phyloP scores from a whole-genome alignment of 1,139 yeast species.

The Zygosaccharomyces pseudobailii region DNA sequence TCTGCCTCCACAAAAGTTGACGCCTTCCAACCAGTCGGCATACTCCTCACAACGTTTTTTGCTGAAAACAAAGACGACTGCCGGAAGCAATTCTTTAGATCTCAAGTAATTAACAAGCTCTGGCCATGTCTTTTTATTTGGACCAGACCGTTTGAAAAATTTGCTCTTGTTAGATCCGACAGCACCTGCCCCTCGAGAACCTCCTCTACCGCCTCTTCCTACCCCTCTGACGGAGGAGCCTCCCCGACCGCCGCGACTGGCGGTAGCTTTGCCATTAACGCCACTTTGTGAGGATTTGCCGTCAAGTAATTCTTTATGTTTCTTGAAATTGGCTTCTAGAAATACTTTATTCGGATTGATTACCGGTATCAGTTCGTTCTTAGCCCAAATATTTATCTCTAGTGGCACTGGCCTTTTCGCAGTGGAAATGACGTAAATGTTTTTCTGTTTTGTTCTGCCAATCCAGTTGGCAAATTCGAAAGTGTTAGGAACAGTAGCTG shows the following conservation, averaged over 20 bases:
- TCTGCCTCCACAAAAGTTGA: slow-evolving; percentile 74
- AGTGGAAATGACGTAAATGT: slow-evolving; percentile 91
- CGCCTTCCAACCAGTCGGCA: slow-evolving; percentile 69
- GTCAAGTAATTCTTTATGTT: slow-evolving; percentile 53
- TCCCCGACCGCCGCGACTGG: slow-evolving; percentile 33
- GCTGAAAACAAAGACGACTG: slow-evolving; percentile 88
- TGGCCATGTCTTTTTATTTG: slow-evolving; percentile 75
- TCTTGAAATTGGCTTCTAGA: slow-evolving; percentile 56
- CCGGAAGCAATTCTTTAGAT: slow-evolving; percentile 70
- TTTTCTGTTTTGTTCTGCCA: slow-evolving; percentile 92
- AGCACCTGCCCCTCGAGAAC: slow-evolving; percentile 39
- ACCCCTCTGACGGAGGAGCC: slow-evolving; percentile 25
- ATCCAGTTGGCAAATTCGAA: slow-evolving; percentile 98
- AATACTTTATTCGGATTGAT: slow-evolving; percentile 72
- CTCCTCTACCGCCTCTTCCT: slow-evolving; percentile 35
- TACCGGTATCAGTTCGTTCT: slow-evolving; percentile 60
- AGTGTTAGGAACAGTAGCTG: slow-evolving; percentile 97
- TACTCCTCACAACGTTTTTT: slow-evolving; percentile 91
- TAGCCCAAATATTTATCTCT: slow-evolving; percentile 82
- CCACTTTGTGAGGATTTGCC: slow-evolving; percentile 35
- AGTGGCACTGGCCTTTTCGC: slow-evolving; percentile 95
- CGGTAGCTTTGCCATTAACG: slow-evolving; percentile 13
- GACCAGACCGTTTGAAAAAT: slow-evolving; percentile 55
- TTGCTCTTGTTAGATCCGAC: slow-evolving; percentile 35
- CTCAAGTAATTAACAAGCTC: slow-evolving; percentile 70